A percentile compares a stretch with the other conserved stretches of the same genome.
These are phyloP conservation scores for Phytophthora uliginosa DNA, from an alignment of 352 stramenopile species.

Conservation along the genomic window DNA sequence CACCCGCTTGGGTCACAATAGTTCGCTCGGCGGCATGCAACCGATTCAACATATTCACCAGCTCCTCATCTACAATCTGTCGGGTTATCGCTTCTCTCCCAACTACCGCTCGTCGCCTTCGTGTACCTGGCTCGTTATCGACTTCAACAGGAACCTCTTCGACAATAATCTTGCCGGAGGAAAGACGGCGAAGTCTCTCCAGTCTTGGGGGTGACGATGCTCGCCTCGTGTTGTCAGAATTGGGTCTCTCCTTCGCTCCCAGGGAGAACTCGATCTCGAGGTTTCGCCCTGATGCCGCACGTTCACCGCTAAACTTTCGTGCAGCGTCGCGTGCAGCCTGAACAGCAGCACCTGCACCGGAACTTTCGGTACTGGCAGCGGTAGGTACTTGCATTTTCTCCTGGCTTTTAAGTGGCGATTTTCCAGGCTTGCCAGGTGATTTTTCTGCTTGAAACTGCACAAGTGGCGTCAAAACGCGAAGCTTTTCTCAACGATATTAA, in stretches of 20 bases:
- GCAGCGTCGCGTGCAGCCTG: slow-evolving; percentile 4
- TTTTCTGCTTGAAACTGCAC: slow-evolving; percentile 29
- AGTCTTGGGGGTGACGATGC: slow-evolving; percentile 14
- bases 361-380: neutral
- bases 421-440: neutral
- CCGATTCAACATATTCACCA: slow-evolving; percentile 23
- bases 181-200: slow-evolving; percentile 8
- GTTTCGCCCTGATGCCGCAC: neutral
- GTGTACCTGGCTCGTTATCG: neutral
- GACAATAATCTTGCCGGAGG: slow-evolving; percentile 1
- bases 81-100: neutral
- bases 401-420: slow-evolving; percentile 1
- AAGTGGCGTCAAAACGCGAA: neutral
- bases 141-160: slow-evolving; percentile 2
- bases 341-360: neutral
- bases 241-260: neutral
- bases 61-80: slow-evolving; percentile 19
- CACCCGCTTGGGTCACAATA: slow-evolving; percentile 16
- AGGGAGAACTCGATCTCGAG: neutral
- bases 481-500: neutral
- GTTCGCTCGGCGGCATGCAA: slow-evolving; percentile 32
- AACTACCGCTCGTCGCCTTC: slow-evolving; percentile 8
- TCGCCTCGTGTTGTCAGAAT: slow-evolving; percentile 10
- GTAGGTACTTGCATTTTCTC: neutral
- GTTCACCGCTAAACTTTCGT: neutral